Evolutionary conservation across 495 filamentous ascomycete species (phyloP).

Genomic region (Chaetomidium leptoderma): DNA sequence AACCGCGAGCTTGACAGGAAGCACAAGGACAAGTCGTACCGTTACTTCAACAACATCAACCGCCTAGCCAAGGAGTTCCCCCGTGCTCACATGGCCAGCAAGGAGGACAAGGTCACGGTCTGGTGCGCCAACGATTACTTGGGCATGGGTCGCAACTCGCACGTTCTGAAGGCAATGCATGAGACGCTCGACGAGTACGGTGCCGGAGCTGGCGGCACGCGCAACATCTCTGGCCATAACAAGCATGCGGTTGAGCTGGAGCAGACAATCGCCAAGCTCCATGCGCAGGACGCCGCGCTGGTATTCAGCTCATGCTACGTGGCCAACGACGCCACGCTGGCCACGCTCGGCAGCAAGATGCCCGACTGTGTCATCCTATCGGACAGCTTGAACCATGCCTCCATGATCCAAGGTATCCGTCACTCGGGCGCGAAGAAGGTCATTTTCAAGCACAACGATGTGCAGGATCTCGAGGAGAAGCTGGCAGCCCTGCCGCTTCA

Average conservation of each 20-base stretch:
- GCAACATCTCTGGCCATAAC: constrained; percentile 98
- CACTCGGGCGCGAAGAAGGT: constrained; percentile 95
- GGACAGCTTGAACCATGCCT: constrained; percentile 94
- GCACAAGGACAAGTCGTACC: constrained; percentile 98
- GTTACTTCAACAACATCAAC: constrained; percentile 99
- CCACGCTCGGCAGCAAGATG: constrained; percentile 91
- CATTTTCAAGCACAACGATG: constrained; percentile 97
- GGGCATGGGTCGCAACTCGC: constrained; percentile 88
- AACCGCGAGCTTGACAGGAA: constrained; percentile 88
- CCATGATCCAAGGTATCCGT: constrained; percentile 98
- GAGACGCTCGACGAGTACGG: constrained; percentile 91
- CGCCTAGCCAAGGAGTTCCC: constrained; percentile 94
- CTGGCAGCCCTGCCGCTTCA: constrained; percentile 78
- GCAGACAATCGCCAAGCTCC: constrained; percentile 77
- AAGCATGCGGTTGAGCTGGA: constrained; percentile 86
- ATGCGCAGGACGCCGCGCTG: constrained; percentile 82
- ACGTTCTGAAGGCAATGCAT: constrained; percentile 90
- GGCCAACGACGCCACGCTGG: constrained; percentile 95
- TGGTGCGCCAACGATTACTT: constrained; percentile 99
- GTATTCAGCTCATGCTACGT: constrained; percentile 98
- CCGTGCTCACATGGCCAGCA: constrained; percentile 80
- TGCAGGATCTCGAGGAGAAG: constrained; percentile 84
- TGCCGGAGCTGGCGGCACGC: constrained; percentile 89
- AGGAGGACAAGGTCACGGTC: constrained; percentile 87
- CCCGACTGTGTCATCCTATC: constrained; percentile 94